Evolutionary conservation across 495 filamentous ascomycete genomes (phyloP), one percentile per base, ranked within the genome.

Genomic region (Trichoderma reesei): DNA sequence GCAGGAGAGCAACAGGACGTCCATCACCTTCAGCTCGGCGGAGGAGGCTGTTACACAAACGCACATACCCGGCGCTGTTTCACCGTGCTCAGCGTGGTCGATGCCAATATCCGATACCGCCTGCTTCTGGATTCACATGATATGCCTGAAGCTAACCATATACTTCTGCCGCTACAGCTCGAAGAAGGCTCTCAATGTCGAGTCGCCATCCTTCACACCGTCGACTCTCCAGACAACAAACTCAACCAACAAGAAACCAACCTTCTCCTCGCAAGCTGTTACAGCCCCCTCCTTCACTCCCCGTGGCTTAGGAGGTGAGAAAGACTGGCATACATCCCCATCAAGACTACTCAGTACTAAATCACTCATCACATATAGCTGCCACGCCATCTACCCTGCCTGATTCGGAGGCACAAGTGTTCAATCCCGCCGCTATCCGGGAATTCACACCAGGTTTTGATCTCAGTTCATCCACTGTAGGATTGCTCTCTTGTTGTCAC

Each of bases 151-250:
- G 71, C 70, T 73, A 61, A 67, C 26, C 62, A 38, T 61, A 14
- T 61, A 14, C n/a, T 36, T 38, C 41, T 68, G 26, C 26, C 72
- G 72, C 68, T 31, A 16, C 18, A 80, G 79, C 66, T 74, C 81
- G 64, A 94, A 88, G 78, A 91, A 93, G 78, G 79, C 86, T 14
- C 85, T 98, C 69, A 98, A 96, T 73, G 93, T 96, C 68, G 94
- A 98, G 67, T 97, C 94, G 13, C 94, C 95, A 14, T 88, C 93
- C 48, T 98, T 98, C 68, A 96, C 91, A 1, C 95, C 94, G 65
- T 80, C 78, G 75, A 82, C 73, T 75, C 81, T 67, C 26, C 26
- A 26, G 26, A 26, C 26, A 26, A 39, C 65, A 69, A n/a, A 33
- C 46, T 5, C 26, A 26, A 70, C 74, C 11, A 66, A 81, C 8